phyloP scores from a whole-genome alignment of 1,284 basidiomycete genomes.

The Apiotrichum porosum region DNA sequence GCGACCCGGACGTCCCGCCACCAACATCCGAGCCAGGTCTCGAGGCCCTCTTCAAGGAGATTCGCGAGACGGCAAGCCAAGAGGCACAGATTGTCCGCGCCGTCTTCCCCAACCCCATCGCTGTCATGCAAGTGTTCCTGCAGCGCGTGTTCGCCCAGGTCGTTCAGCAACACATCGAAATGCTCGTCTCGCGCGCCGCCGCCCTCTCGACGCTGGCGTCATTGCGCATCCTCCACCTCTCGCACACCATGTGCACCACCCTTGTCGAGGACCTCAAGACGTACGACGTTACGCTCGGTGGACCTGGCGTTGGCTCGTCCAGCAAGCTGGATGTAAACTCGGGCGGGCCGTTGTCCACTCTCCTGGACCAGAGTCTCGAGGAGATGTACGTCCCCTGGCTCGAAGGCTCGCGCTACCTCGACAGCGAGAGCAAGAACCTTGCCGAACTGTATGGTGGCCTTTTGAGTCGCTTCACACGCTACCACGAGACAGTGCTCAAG shows the following conservation, averaged over 20 bases:
- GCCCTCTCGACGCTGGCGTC: conserved; percentile 82
- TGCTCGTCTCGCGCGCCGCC: conserved; percentile 67
- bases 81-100: conserved; percentile 98
- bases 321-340: conserved; percentile 13
- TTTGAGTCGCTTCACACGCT: conserved; percentile 73
- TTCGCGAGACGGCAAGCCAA: conserved; percentile 83
- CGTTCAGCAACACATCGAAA: conserved; percentile 89
- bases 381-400: conserved; percentile 94
- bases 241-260: conserved; percentile 70
- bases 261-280: conserved; percentile 89
- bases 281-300: conserved; percentile 71
- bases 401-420: conserved; percentile 86
- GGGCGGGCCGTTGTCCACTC: conserved; percentile 57
- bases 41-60: conserved; percentile 76
- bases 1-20: conserved; percentile 71
- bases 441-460: conserved; percentile 74
- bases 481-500: conserved; percentile 76
- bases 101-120: conserved; percentile 92
- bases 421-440: conserved; percentile 83
- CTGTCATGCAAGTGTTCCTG: conserved; percentile 99
- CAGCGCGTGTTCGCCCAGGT: conserved; percentile 98
- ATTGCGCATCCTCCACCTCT: conserved; percentile 82
- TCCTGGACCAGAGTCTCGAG: conserved; percentile 93
- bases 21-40: conserved; percentile 79
- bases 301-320: conserved; percentile 6